Evolutionary conservation across 352 stramenopile genomes (phyloP).

Genomic region (Phytopythium oedochilum): DNA sequence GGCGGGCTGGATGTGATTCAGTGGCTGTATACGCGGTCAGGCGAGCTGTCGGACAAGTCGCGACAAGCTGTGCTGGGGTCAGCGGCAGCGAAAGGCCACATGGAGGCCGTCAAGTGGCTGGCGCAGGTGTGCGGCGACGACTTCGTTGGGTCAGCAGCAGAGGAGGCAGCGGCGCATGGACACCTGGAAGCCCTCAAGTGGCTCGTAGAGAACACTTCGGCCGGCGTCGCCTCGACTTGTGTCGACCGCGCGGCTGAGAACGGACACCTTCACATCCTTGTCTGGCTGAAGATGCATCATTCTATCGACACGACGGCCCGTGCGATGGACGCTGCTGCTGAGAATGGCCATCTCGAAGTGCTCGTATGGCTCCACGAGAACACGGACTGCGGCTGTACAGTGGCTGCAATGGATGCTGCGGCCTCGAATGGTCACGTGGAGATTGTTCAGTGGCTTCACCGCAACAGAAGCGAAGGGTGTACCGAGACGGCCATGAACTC

Average conservation of each 20-base stretch:
- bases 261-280: slow-evolving; percentile 14
- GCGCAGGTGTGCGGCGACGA: slow-evolving; percentile 10
- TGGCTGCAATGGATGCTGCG: slow-evolving; percentile 4
- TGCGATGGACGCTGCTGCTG: slow-evolving; percentile 19
- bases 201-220: slow-evolving; percentile 9
- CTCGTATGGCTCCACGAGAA: slow-evolving; percentile 19
- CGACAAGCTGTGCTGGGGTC: slow-evolving; percentile 9
- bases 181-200: slow-evolving; percentile 15
- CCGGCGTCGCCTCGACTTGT: slow-evolving; percentile 9
- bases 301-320: slow-evolving; percentile 7
- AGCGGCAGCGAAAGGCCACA: slow-evolving; percentile 11
- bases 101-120: slow-evolving; percentile 14
- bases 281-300: slow-evolving; percentile 15
- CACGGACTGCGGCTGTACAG: slow-evolving; percentile 9
- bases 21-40: slow-evolving; percentile 14
- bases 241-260: slow-evolving; percentile 14
- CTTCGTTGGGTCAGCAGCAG: slow-evolving; percentile 10
- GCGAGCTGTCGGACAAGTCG: slow-evolving; percentile 10
- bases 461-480: slow-evolving; percentile 14
- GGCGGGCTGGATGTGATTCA: slow-evolving; percentile 7
- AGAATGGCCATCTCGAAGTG: slow-evolving; percentile 15
- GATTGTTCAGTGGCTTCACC: slow-evolving; percentile 19
- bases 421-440: slow-evolving; percentile 8
- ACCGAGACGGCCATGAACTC: slow-evolving; percentile 6
- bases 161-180: slow-evolving; percentile 15